Evolutionary conservation across 768 basidiomycete species (phyloP), one percentile per base, ranked within the genome.

Genomic region (Mycena crocata): DNA sequence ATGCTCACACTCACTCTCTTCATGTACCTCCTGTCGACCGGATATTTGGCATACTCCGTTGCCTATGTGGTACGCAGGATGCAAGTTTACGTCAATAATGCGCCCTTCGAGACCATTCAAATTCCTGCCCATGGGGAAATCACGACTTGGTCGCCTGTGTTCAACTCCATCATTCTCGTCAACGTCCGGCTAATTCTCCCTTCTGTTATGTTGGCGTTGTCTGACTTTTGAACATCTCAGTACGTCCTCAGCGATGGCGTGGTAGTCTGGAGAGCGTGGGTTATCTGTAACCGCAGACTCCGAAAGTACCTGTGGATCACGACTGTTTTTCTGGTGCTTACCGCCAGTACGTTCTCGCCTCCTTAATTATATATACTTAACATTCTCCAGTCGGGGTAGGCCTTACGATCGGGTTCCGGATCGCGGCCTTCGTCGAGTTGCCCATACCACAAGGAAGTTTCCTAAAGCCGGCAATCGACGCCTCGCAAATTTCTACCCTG

Each of bases 401-500:
- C 8, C 15, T 15, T 23, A 59, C 45, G 15, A 68, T 68, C 14
- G n/a, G 51, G n/a, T 68, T 68, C 52, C n/a, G 62, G 5, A 56
- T 64, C 15, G 40, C 49, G 23, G 57, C 14, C 2, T n/a, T 49
- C 1, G 30, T 61, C 32, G n/a, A 15, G 31, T 35, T 17, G 46
- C 15, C 12, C 0, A 34, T 65, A 10, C 57, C 63, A 0, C 35
- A n/a, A 13, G 5, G 40, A 51, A 58, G 37, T 26, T 42, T 39
- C 21, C 15, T 72, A 5, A 15, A 2, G 19, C 28, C 26, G 21
- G 66, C 56, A 14, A 66, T 70, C 45, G 23, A 72, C 26, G 31
- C 58, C 21, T 48, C 63, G 3, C 72, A 73, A n/a, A 56, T 68
- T 4, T 12, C 50, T 1, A 62, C 23, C 17, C 23, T 71, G 10